Base-by-base conservation (phyloP, 75 land plant species). In the Ceratopteris richardii region DNA sequence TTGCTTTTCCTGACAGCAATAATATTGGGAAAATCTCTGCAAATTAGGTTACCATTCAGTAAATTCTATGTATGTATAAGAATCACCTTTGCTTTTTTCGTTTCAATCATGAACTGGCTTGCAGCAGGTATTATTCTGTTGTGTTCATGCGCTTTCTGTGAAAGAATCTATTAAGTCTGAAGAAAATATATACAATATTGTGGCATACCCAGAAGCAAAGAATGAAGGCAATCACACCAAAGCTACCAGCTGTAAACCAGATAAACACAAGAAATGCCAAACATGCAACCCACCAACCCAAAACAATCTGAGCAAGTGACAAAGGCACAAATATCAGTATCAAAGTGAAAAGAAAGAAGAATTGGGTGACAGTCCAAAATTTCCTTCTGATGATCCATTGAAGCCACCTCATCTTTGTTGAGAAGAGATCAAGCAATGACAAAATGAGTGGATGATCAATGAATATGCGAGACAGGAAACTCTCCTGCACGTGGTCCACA, bases 231-330 rank as follows among this genome's bases (percentile, higher is more conserved):
- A 44, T 67, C 21, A 75, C 31, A 42, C 78, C 78, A 27, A 58
- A 42, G 41, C 75, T 46, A 26, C 77, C 78, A 6, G 60, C 48
- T 2, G 64, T 56, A 36, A 58, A 71, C 62, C 76, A 71, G 11
- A 71, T n/a, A 33, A 70, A 65, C 29, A 75, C 48, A 12, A 58
- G 22, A 29, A 57, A 71, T 19, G 76, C 77, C 17, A 75, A 18
- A 29, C 50, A 20, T 18, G 78, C 76, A 37, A 77, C 74, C 58
- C 67, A 71, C 78, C 75, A 71, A 10, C 76, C 66, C 47, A 75
- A 43, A 29, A 71, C 55, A 29, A 75, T 51, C 25, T 71, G 78
- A 16, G 44, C 16, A 22, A 75, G 50, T 1, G 78, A 75, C 31
- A 75, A 22, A 26, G 76, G 78, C 20, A 67, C 51, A 29, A 67